phyloP scores from a whole-genome alignment of 208 protist genomes.

The Vickermania ingenoplastis region DNA sequence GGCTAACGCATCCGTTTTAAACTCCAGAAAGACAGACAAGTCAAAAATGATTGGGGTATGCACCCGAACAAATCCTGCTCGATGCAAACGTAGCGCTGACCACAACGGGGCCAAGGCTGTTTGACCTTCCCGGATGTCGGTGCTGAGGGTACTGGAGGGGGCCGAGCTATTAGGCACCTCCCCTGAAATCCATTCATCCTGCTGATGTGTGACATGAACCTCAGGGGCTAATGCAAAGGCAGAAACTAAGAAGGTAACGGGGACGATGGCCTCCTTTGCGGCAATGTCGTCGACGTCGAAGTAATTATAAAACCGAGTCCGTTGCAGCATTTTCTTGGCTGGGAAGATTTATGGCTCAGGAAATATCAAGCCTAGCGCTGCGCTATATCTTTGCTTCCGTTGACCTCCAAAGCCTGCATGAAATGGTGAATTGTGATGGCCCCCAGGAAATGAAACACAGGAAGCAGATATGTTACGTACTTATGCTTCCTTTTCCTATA shows the following conservation, averaged over 20 bases:
- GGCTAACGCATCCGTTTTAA: conserved; percentile 64
- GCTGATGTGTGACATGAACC: conserved; percentile 9
- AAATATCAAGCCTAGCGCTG: no score
- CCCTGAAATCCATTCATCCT: background rate
- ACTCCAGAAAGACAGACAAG: conserved; percentile 61
- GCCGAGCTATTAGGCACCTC: conserved; percentile 1
- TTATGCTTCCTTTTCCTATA: no score
- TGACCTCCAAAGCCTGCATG: no score
- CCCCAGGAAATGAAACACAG: no score
- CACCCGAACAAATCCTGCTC: conserved; percentile 32
- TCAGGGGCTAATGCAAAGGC: conserved; percentile 44
- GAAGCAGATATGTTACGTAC: no score
- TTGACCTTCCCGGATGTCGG: conserved; percentile 43
- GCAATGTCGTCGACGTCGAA: conserved; percentile 60
- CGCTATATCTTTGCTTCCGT: no score
- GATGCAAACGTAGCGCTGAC: conserved; percentile 42
- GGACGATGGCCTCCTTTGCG: conserved; percentile 33
- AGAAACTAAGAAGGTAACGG: conserved; percentile 40
- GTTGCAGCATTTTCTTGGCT: background rate
- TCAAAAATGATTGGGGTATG: conserved; percentile 40
- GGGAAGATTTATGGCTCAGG: no score
- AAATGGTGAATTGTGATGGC: no score
- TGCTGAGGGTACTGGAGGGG: conserved; percentile 26
- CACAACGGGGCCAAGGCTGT: conserved; percentile 48
- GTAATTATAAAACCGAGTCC: conserved; percentile 29